phyloP scores from a whole-genome alignment of 108 stramenopile species.

The Fistulifera pelliculosa region DNA sequence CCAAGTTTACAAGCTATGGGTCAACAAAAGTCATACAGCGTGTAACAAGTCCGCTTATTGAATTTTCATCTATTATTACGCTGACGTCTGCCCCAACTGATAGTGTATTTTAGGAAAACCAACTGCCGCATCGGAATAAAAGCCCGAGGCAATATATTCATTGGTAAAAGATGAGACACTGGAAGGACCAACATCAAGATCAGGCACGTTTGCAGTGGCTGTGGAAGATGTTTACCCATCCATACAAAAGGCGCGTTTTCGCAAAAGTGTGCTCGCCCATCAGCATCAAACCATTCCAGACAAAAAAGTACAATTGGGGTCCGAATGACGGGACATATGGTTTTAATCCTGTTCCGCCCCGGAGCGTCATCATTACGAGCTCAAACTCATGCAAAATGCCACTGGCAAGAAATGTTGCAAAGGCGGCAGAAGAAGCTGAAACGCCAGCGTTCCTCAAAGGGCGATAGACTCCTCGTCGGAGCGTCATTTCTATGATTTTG shows the following conservation, averaged over 20 bases:
- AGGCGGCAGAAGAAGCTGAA: conserved; percentile 24
- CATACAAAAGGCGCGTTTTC: not conserved
- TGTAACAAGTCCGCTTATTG: too few relatives aligned
- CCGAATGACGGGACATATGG: conserved; percentile 20
- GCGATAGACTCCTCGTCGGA: conserved; percentile 37
- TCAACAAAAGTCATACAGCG: too few relatives aligned
- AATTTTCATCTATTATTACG: too few relatives aligned
- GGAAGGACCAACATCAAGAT: conserved; percentile 42
- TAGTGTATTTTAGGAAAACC: conserved; percentile 17
- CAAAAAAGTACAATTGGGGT: conserved; percentile 39
- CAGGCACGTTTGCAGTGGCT: conserved; percentile 21
- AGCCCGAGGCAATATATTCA: conserved; percentile 25
- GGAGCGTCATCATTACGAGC: conserved; percentile 15
- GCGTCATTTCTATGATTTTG: conserved; percentile 23
- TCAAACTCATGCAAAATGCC: conserved; percentile 53
- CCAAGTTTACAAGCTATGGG: too few relatives aligned
- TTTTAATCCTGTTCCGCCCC: conserved; percentile 4
- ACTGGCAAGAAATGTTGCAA: conserved; percentile 32
- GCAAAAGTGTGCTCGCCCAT: conserved; percentile 21
- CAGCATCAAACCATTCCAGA: conserved; percentile 45
- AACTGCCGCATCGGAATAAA: conserved; percentile 23
- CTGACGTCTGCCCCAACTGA: too few relatives aligned
- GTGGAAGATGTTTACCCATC: conserved; percentile 13
- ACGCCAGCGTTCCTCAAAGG: conserved; percentile 19
- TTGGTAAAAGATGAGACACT: conserved; percentile 46